These are phyloP conservation scores for sunflower (Helianthus annuus) DNA, from an alignment of 129 eudicot species.

Conservation along the genomic window HanXRQr2.0-SUNRISE NC_035440.2:24739751-24740250, in stretches of 20 bases:
- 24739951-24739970: too few species aligned
- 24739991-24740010: not conserved
- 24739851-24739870: constrained; percentile 80
- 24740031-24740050: constrained; percentile 98
- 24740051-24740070: constrained; percentile 96
- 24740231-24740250: not conserved
- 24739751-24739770: constrained; percentile 86
- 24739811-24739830: constrained; percentile 69
- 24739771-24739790: constrained; percentile 92
- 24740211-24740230: not conserved
- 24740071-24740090: constrained; percentile 81
- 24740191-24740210: not conserved
- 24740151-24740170: constrained; percentile 6
- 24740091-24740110: constrained; percentile 71
- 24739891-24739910: constrained; percentile 41
- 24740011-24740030: constrained; percentile 89
- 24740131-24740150: constrained; percentile 79
- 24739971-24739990: not conserved
- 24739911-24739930: constrained; percentile 13
- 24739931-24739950: not conserved
- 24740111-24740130: constrained; percentile 85
- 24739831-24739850: constrained; percentile 84
- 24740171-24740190: constrained; percentile 18
- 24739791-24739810: constrained; percentile 94
- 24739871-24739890: constrained; percentile 61